Percentiles rank a stretch among this genome's conserved stretches.
Conservation (phyloP, 768 basidiomycete species). For the Kwoniella heveanensis region DNA sequence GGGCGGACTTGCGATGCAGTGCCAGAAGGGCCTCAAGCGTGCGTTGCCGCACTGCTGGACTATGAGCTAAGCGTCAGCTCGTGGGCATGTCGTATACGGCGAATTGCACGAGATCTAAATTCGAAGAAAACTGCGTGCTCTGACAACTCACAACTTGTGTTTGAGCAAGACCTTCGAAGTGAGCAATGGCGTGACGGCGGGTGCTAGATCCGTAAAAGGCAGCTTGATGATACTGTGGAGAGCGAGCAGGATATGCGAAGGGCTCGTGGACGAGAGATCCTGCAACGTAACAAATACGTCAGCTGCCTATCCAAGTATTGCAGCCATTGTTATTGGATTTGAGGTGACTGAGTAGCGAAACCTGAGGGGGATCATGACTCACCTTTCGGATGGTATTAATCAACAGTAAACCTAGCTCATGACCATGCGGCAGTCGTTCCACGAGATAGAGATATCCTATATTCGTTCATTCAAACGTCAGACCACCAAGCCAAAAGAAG, state of each 20-base stretch:
- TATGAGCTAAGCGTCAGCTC: no score
- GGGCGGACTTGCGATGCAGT: constrained; percentile 15
- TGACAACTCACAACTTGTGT: constrained; percentile 34
- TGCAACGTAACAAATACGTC: background rate
- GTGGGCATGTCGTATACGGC: no score
- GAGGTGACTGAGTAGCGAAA: background rate
- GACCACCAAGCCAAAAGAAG: no score
- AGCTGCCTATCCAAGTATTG: background rate
- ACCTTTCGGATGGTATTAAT: constrained; percentile 53
- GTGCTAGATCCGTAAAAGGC: constrained; percentile 35
- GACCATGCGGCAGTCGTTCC: constrained; percentile 34
- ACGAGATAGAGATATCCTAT: constrained; percentile 46
- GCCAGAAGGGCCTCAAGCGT: constrained; percentile 30
- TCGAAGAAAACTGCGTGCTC: no score
- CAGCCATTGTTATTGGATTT: no score
- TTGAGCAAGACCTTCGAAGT: constrained; percentile 27
- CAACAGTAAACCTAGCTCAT: constrained; percentile 44
- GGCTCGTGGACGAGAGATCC: constrained; percentile 35
- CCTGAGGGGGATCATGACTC: constrained; percentile 5
- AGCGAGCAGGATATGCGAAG: constrained; percentile 33
- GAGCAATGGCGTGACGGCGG: constrained; percentile 42
- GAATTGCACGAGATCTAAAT: no score
- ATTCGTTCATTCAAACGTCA: no score
- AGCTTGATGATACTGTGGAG: constrained; percentile 35
- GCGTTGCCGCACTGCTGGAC: constrained; percentile 35